These are phyloP conservation scores for Tetrahymena thermophila DNA, from an alignment of 73 alveolate genomes.

Conservation along the genomic window DNA sequence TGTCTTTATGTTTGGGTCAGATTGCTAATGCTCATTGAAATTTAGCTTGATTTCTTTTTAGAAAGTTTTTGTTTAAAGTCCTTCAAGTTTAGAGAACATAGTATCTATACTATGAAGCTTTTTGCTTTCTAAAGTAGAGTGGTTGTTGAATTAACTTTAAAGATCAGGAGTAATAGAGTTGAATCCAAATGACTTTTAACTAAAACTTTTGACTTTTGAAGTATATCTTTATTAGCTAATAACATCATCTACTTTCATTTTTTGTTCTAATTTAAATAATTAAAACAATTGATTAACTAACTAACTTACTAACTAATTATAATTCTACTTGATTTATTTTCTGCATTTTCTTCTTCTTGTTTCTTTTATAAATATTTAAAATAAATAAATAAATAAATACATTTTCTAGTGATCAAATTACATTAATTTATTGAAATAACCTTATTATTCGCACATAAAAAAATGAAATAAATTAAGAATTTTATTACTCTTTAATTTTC, in stretches of 20 bases:
- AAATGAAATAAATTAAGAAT: not conserved
- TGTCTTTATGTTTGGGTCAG: not conserved
- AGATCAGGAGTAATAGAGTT: not conserved
- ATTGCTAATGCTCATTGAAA: not conserved
- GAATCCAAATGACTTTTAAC: not conserved
- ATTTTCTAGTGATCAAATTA: no score
- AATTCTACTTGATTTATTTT: not conserved
- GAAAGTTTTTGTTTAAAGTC: not conserved
- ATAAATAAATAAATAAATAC: not conserved
- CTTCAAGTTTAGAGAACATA: not conserved
- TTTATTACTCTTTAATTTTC: not conserved
- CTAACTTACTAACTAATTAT: not conserved
- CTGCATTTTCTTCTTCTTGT: not conserved
- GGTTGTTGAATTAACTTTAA: not conserved
- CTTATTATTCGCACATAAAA: no score
- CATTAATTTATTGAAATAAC: no score
- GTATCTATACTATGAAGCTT: not conserved
- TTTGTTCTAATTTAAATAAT: not conserved
- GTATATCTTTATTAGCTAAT: not conserved
- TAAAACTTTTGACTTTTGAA: not conserved
- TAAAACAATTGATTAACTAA: not conserved
- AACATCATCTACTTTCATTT: not conserved
- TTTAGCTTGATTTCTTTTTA: not conserved
- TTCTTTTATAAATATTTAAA: not conserved
- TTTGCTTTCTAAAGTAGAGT: not conserved